Conservation (phyloP, 345 rosid species). For the Eucalyptus cladocalyx region DNA sequence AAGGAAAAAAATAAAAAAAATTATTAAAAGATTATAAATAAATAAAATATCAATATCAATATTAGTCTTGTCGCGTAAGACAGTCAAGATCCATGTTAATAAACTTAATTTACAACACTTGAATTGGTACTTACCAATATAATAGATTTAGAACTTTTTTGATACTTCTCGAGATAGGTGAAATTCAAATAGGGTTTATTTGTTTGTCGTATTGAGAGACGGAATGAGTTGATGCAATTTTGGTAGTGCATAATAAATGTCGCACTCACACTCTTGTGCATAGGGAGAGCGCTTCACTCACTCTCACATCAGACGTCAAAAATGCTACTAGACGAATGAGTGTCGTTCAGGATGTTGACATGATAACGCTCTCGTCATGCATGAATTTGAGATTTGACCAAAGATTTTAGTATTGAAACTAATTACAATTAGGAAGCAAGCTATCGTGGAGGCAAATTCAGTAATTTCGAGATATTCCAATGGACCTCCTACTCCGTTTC, state of each 20-base stretch:
- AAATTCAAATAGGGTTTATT: not conserved
- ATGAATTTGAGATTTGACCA: not conserved
- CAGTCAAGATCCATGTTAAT: rapidly evolving
- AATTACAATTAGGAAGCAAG: not conserved
- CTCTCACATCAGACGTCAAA: not conserved
- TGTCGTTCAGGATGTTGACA: not conserved
- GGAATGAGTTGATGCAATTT: not conserved
- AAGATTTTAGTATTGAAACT: not conserved
- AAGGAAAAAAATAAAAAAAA: no score
- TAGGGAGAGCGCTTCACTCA: not conserved
- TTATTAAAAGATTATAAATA: no score
- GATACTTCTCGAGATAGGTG: not conserved
- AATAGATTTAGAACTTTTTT: no score
- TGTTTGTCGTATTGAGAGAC: not conserved
- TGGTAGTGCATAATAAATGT: not conserved
- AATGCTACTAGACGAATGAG: not conserved
- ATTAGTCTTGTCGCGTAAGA: rapidly evolving
- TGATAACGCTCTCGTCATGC: not conserved
- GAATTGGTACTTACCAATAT: no score
- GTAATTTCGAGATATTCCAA: not conserved
- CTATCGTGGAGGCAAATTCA: not conserved
- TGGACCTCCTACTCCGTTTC: not conserved
- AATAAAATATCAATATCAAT: rapidly evolving
- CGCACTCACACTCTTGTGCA: not conserved
- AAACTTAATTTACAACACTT: not conserved